Percentiles rank a stretch among this genome's conserved stretches.
These are phyloP conservation scores for Penicillium palitans DNA, from an alignment of 2,329 filamentous ascomycete species.

Conservation along the genomic window DNA sequence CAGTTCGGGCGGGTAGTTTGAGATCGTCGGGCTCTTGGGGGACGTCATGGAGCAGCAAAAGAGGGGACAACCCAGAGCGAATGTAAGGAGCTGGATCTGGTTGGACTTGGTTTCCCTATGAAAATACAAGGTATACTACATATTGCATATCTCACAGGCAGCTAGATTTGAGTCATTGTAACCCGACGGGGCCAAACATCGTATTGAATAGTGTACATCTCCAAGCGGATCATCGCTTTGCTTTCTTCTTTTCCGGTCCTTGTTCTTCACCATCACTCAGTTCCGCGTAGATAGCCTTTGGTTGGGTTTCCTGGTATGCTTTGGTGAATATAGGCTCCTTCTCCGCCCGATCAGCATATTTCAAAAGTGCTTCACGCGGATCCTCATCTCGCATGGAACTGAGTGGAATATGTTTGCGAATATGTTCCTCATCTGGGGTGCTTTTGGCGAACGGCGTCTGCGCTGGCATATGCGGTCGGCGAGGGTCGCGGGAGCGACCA, in stretches of 20 bases:
- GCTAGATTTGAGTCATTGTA: background rate
- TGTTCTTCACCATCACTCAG: conserved; percentile 77
- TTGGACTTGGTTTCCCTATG: background rate
- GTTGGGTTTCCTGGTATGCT: conserved; percentile 89
- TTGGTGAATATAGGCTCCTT: conserved; percentile 93
- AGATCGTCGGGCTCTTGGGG: conserved; percentile 13
- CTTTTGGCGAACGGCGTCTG: conserved; percentile 88
- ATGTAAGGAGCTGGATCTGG: conserved; percentile 13
- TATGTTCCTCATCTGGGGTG: conserved; percentile 85
- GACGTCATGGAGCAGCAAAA: conserved; percentile 22
- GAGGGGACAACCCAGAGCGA: conserved; percentile 16
- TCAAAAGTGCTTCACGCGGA: conserved; percentile 86
- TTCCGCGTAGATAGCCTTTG: conserved; percentile 86
- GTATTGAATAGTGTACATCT: background rate
- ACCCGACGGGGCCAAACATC: background rate
- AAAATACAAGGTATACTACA: background rate
- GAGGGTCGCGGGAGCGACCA: conserved; percentile 74
- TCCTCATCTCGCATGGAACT: conserved; percentile 95
- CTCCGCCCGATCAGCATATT: conserved; percentile 90
- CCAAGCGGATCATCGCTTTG: conserved; percentile 31
- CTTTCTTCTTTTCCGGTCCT: conserved; percentile 65
- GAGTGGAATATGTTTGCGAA: conserved; percentile 83
- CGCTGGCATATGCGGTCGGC: conserved; percentile 78
- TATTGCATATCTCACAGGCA: background rate
- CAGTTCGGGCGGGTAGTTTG: conserved; percentile 1